Conservation (phyloP, 768 basidiomycete genomes). For the Naganishia friedmannii region DNA sequence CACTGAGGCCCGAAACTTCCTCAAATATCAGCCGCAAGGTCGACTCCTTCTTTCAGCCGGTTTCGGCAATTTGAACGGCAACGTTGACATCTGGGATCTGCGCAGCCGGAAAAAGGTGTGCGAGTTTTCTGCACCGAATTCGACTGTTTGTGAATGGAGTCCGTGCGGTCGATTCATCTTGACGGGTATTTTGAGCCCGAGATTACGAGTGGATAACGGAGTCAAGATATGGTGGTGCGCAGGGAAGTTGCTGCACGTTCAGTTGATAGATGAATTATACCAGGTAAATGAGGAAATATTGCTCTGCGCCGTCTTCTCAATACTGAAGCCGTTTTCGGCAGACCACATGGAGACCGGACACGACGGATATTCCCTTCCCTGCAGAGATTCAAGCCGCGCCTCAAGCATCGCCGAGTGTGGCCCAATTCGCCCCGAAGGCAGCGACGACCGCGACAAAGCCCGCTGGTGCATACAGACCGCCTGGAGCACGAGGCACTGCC, state of each 20-base stretch:
- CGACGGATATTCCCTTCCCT: conserved; percentile 70
- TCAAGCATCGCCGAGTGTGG: conserved; percentile 52
- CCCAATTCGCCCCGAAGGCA: conserved; percentile 60
- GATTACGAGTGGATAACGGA: conserved; percentile 93
- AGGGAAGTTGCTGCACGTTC: conserved; percentile 80
- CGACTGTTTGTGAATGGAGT: conserved; percentile 92
- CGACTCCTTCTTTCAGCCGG: conserved; percentile 83
- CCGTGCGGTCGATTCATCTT: conserved; percentile 87
- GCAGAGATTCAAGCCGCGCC: conserved; percentile 67
- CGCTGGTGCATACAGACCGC: conserved; percentile 86
- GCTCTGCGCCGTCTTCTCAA: not conserved
- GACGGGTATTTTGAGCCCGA: conserved; percentile 91
- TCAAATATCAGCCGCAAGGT: conserved; percentile 91
- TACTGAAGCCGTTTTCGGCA: conserved; percentile 26
- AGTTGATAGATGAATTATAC: conserved; percentile 81
- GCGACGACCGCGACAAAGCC: conserved; percentile 57
- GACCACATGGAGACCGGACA: conserved; percentile 73
- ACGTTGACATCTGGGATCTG: conserved; percentile 87
- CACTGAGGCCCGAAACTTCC: conserved; percentile 80
- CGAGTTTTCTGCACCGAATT: conserved; percentile 79
- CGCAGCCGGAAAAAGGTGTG: conserved; percentile 76
- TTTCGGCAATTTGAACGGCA: conserved; percentile 94
- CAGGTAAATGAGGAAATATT: conserved; percentile 55
- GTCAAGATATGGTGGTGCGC: conserved; percentile 94
- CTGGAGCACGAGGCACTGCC: conserved; percentile 82